phyloP scores from a whole-genome alignment of 108 stramenopile genomes.

The Phaeodactylum tricornutum region DNA sequence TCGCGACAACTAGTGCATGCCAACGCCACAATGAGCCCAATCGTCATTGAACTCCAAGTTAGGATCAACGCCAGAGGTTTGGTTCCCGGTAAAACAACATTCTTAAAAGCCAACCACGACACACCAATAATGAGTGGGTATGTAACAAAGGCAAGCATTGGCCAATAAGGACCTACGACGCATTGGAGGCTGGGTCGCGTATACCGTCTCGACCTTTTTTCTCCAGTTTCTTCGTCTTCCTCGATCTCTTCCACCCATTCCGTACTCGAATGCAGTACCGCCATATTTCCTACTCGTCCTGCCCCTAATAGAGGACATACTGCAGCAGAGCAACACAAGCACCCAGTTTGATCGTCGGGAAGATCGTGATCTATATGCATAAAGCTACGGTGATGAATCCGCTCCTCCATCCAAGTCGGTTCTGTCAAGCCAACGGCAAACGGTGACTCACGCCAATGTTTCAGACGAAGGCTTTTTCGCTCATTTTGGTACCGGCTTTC shows the following conservation, averaged over 20 bases:
- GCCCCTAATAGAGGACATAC: slow-evolving; percentile 60
- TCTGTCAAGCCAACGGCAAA: slow-evolving; percentile 72
- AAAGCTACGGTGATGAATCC: slow-evolving; percentile 1
- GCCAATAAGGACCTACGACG: slow-evolving; percentile 89
- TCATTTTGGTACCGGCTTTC: slow-evolving; percentile 4
- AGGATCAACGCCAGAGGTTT: slow-evolving; percentile 19
- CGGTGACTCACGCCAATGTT: slow-evolving; percentile 53
- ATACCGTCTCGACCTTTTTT: slow-evolving; percentile 17
- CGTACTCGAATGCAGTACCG: slow-evolving; percentile 54
- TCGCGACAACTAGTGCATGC: slow-evolving; percentile 40
- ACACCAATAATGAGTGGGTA: slow-evolving; percentile 78
- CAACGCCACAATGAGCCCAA: slow-evolving; percentile 30
- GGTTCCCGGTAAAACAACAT: slow-evolving; percentile 4
- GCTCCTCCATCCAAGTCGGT: slow-evolving; percentile 63
- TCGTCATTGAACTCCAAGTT: slow-evolving; percentile 12
- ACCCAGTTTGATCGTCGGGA: slow-evolving; percentile 30
- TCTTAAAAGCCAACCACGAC: slow-evolving; percentile 6
- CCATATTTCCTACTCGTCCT: slow-evolving; percentile 83
- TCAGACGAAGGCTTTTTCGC: not conserved
- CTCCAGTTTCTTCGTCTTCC: slow-evolving; percentile 41
- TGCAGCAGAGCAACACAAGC: slow-evolving; percentile 50
- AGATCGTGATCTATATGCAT: not conserved
- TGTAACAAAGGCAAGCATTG: slow-evolving; percentile 79
- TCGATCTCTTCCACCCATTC: slow-evolving; percentile 58
- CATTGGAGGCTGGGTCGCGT: slow-evolving; percentile 32